Percentiles rank a stretch among this genome's conserved stretches.
Evolutionary conservation across 768 basidiomycete species (phyloP).

Genomic region (Grammothele lineata): DNA sequence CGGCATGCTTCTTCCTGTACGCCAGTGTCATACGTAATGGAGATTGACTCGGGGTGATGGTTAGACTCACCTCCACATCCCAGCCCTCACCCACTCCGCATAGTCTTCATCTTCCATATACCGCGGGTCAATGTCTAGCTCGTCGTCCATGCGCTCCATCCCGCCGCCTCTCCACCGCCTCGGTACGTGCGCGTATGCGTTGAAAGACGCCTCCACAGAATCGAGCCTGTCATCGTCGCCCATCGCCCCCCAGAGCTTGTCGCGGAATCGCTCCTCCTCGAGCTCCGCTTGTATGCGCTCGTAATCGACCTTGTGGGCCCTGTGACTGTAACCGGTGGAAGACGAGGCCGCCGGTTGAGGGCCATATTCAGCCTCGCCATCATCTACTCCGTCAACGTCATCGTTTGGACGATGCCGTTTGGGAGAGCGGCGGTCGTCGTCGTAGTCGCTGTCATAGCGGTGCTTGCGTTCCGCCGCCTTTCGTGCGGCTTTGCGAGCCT

Average conservation of each 20-base stretch:
- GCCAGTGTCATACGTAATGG: not conserved
- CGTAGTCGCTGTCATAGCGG: slow-evolving; percentile 16
- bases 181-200: slow-evolving; percentile 69
- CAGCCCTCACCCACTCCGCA: slow-evolving; percentile 77
- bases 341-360: slow-evolving; percentile 24
- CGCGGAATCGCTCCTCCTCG: slow-evolving; percentile 64
- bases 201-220: slow-evolving; percentile 56
- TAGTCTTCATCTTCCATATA: slow-evolving; percentile 85
- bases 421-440: slow-evolving; percentile 2
- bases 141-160: slow-evolving; percentile 38
- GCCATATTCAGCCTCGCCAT: slow-evolving; percentile 25
- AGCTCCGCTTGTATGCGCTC: slow-evolving; percentile 48
- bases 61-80: slow-evolving; percentile 72
- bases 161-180: slow-evolving; percentile 53
- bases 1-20: slow-evolving; percentile 61
- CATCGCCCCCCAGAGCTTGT: slow-evolving; percentile 69
- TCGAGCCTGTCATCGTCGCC: slow-evolving; percentile 71
- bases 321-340: slow-evolving; percentile 6
- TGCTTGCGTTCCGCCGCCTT: slow-evolving; percentile 33
- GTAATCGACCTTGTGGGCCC: slow-evolving; percentile 36
- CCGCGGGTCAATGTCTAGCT: slow-evolving; percentile 37
- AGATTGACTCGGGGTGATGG: no score
- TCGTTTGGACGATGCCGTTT: slow-evolving; percentile 14
- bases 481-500: slow-evolving; percentile 47
- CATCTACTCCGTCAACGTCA: slow-evolving; percentile 5